Evolutionary conservation across 805 yeast species (phyloP), one percentile per base, ranked within the genome.

Genomic region (Zygosaccharomyces bisporus): DNA sequence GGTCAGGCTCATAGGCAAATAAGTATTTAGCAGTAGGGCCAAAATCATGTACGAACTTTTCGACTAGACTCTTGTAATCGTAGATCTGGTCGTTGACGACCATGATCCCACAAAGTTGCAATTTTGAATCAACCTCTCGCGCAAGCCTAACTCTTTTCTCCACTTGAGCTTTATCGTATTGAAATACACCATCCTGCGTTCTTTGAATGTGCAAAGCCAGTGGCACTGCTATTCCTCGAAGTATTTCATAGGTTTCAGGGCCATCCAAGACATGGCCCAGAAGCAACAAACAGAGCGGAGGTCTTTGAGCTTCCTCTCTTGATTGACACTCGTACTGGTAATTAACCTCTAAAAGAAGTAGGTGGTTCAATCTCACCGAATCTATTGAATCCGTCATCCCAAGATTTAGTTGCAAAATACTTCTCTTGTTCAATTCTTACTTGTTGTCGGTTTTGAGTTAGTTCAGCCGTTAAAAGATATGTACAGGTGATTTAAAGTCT

Each of bases 251-350:
- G 4, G 8, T 40, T 6, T 35, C 33, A 14, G 25, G 21, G 14
- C 27, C 32, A 1, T 27, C 27, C 5, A 21, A 13, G 6, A 18
- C 16, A 18, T 23, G 20, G 4, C 59, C 58, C 17, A 55, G 30
- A 7, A 56, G 44, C 7, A 53, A 13, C 24, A 41, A 44, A 30
- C 56, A 53, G 32, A 46, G 53, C 4, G 57, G 49, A 2, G 43
- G 34, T 8, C 42, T 45, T 4, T 19, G 19, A 18, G 9, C 31
- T 5, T 19, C 25, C 12, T 36, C 38, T 10, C 23, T 12, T 4
- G 35, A 6, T 12, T 33, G 32, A 25, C 34, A 21, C 18, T 47
- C 48, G 23, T 47, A 47, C 14, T 44, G 43, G 14, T 44, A 47
- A 23, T 47, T 44, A n/a, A 33, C 40, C 19, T 47, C 51, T 6